phyloP scores from a whole-genome alignment of 345 rosid species.

The Sapria himalayana region DNA sequence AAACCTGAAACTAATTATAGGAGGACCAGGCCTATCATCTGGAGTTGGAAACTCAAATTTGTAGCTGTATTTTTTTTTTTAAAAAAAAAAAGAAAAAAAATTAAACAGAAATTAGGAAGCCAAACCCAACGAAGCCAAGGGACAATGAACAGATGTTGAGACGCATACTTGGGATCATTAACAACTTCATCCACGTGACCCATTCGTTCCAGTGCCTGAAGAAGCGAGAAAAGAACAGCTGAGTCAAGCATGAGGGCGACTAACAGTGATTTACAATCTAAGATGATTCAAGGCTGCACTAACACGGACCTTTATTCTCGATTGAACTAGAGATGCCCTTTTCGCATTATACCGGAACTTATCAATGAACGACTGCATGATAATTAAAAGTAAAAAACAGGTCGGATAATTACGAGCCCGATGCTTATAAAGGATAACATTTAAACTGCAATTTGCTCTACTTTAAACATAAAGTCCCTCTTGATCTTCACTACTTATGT shows the following conservation, averaged over 20 bases:
- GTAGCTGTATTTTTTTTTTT: too few relatives aligned
- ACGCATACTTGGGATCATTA: conserved; percentile 85
- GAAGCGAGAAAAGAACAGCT: conserved; percentile 9
- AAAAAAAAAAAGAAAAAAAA: conserved; percentile 7
- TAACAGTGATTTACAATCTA: conserved; percentile 1
- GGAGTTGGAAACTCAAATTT: conserved; percentile 99
- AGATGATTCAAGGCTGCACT: conserved; percentile 2
- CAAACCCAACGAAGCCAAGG: too few relatives aligned
- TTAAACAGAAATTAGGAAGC: conserved; percentile 3
- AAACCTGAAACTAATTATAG: conserved; percentile 97
- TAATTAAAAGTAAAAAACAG: conserved; percentile 3
- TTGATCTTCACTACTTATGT: too few relatives aligned
- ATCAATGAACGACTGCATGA: conserved; percentile 76
- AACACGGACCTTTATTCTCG: conserved; percentile 75
- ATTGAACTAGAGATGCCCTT: conserved; percentile 98
- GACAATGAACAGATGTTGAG: conserved; percentile 7
- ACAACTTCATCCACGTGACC: conserved; percentile 82
- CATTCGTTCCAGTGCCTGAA: conserved; percentile 79
- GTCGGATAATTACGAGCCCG: too few relatives aligned
- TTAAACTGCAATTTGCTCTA: too few relatives aligned
- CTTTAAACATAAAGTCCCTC: too few relatives aligned
- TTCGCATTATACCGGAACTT: conserved; percentile 97
- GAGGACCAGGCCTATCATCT: conserved; percentile 91
- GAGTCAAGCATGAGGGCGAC: background rate
- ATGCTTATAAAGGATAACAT: too few relatives aligned